Conservation (phyloP, 371 early-diverging fungal genomes). For the Synchytrium microbalum region DNA sequence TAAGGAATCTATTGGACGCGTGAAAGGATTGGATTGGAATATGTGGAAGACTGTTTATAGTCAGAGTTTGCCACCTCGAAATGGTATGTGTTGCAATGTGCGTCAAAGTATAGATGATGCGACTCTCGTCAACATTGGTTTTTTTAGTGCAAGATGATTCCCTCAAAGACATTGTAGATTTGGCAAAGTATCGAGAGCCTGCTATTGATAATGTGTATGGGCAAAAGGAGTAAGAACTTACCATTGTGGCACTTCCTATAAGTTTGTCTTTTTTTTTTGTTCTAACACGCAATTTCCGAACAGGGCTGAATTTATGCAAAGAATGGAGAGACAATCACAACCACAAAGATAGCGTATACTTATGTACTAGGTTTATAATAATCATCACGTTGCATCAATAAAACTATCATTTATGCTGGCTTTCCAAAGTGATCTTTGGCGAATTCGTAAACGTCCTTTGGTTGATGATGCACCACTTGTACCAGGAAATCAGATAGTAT, state of each 20-base stretch:
- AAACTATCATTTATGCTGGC: not conserved
- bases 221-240: slow-evolving; percentile 35
- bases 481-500: slow-evolving; percentile 38
- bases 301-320: not conserved
- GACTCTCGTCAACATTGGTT: not conserved
- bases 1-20: slow-evolving; percentile 25
- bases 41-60: slow-evolving; percentile 30
- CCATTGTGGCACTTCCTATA: no score
- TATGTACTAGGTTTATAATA: not conserved
- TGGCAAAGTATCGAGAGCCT: slow-evolving; percentile 26
- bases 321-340: not conserved
- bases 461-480: slow-evolving; percentile 31
- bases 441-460: slow-evolving; percentile 33
- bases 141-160: not conserved
- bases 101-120: not conserved
- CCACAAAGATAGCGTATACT: not conserved
- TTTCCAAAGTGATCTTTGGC: slow-evolving; percentile 21
- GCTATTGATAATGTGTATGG: slow-evolving; percentile 29
- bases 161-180: slow-evolving; percentile 15
- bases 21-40: slow-evolving; percentile 14
- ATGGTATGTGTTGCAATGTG: slow-evolving; percentile 8
- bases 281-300: no score
- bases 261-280: no score
- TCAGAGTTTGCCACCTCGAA: slow-evolving; percentile 20
- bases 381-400: not conserved